These are phyloP conservation scores for Brassica nigra DNA, from an alignment of 345 rosid genomes.

Conservation along the genomic window DNA sequence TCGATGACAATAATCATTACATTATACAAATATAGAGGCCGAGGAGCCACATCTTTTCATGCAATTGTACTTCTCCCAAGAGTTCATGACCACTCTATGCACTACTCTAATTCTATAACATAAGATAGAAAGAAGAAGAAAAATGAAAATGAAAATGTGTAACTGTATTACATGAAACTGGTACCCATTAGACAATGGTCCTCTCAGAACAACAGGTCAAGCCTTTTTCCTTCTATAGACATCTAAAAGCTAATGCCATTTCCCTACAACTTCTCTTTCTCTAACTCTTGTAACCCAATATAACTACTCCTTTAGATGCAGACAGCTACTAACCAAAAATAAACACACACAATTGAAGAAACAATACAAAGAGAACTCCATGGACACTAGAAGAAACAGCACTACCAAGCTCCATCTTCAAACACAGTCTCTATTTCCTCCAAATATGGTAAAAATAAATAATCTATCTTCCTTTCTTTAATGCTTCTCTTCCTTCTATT, in stretches of 20 bases:
- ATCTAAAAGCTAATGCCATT: constrained; percentile 30
- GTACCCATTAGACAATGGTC: constrained; percentile 32
- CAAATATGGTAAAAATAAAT: constrained; percentile 25
- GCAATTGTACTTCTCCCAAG: constrained; percentile 36
- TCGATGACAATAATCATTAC: neutral
- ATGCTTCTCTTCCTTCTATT: neutral
- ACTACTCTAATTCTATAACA: constrained; percentile 21
- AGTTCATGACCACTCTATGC: constrained; percentile 23
- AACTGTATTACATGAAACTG: neutral
- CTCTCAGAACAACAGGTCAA: constrained; percentile 36
- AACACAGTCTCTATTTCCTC: constrained; percentile 30
- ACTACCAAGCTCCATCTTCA: constrained; percentile 27
- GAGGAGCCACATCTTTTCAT: constrained; percentile 30
- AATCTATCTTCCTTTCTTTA: neutral
- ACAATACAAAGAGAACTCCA: constrained; percentile 18
- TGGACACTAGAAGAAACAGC: constrained; percentile 33
- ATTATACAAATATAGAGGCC: neutral
- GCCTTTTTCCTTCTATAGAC: constrained; percentile 37
- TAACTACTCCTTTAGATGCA: constrained; percentile 11
- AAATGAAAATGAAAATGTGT: neutral
- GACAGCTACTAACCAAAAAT: constrained; percentile 19
- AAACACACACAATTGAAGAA: constrained; percentile 17
- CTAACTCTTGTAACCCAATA: neutral
- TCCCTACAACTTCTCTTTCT: constrained; percentile 19
- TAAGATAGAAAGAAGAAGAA: neutral